Conservation (phyloP, 495 filamentous ascomycete genomes). For the Aspergillus heteromorphus region DNA sequence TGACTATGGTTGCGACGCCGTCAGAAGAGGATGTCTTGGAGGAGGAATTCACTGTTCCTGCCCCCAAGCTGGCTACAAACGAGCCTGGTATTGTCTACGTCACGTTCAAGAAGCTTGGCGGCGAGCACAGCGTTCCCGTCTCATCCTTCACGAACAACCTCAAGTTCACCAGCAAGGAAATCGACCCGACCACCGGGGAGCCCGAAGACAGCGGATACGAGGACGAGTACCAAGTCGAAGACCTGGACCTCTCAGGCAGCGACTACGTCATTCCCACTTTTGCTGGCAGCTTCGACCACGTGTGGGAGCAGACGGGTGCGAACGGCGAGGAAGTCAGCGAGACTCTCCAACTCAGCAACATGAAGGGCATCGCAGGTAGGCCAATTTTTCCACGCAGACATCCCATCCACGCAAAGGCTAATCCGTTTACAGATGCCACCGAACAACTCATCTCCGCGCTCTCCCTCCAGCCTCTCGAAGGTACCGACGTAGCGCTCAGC, state of each 20-base stretch:
- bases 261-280: conserved; percentile 94
- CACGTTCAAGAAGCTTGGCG: conserved; percentile 77
- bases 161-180: conserved; percentile 96
- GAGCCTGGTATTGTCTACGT: conserved; percentile 92
- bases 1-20: conserved; percentile 81
- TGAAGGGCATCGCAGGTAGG: conserved; percentile 91
- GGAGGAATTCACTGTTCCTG: conserved; percentile 92
- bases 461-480: conserved; percentile 89
- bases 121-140: conserved; percentile 62
- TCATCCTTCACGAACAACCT: conserved; percentile 85
- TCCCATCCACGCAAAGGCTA: conserved; percentile 19
- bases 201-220: conserved; percentile 91
- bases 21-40: conserved; percentile 70
- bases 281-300: conserved; percentile 87
- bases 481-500: conserved; percentile 81
- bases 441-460: conserved; percentile 83
- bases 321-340: conserved; percentile 85
- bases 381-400: background rate
- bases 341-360: conserved; percentile 80
- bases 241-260: conserved; percentile 83
- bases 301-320: conserved; percentile 93
- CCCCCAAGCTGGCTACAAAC: conserved; percentile 70
- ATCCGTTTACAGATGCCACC: conserved; percentile 68
- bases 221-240: conserved; percentile 95
- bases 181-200: conserved; percentile 89